phyloP scores from a whole-genome alignment of 345 rosid genomes.

The Dipteronia dyeriana region DNA sequence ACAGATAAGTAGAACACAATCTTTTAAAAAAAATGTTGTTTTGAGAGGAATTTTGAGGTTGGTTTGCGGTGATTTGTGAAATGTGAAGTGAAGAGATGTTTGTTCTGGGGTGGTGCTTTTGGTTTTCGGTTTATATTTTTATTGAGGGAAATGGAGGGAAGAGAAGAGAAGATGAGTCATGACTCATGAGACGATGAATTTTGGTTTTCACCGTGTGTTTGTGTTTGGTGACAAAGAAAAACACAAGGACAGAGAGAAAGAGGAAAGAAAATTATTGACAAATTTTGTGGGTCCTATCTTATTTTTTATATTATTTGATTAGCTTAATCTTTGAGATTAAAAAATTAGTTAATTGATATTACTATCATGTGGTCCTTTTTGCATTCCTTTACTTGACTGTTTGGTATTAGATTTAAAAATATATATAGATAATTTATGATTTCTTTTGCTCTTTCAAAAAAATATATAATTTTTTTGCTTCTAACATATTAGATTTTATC shows the following conservation, averaged over 20 bases:
- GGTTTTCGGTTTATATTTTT: no score
- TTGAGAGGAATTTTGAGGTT: neutral
- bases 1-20: neutral
- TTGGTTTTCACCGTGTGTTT: neutral
- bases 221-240: neutral
- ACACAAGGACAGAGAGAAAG: no score
- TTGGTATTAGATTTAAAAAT: no score
- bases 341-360: no score
- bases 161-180: neutral
- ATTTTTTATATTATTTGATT: neutral
- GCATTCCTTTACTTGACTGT: no score
- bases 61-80: neutral
- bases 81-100: neutral
- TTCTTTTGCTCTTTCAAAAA: no score
- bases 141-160: conserved; percentile 3
- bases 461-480: no score
- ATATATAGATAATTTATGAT: no score
- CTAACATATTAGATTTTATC: no score
- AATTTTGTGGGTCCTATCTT: neutral
- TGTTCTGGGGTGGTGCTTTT: neutral
- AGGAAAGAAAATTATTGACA: neutral
- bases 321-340: no score
- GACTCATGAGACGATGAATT: neutral
- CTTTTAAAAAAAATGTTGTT: neutral
- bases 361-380: no score